phyloP scores from a whole-genome alignment of 2,329 filamentous ascomycete genomes.

The Talaromyces sp. region DNA sequence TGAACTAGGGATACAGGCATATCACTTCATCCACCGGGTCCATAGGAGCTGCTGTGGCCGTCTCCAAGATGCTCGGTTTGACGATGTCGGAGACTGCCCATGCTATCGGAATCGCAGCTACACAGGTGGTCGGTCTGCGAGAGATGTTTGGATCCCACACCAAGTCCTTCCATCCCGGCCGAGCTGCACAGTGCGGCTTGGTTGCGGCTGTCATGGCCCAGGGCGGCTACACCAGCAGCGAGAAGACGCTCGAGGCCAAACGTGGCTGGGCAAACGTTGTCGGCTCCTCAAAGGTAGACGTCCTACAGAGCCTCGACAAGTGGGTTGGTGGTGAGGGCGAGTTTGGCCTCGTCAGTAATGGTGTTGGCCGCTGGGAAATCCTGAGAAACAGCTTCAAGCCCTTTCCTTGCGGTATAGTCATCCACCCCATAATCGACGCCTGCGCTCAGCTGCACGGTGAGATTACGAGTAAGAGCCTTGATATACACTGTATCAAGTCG shows the following conservation, averaged over 20 bases:
- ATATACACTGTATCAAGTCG: too few species aligned
- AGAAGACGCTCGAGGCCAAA: slow-evolving; percentile 45
- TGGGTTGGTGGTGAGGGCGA: too few species aligned
- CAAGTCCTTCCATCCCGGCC: slow-evolving; percentile 51
- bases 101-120: slow-evolving; percentile 49
- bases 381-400: slow-evolving; percentile 52
- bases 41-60: too few species aligned
- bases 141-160: slow-evolving; percentile 53
- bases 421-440: slow-evolving; percentile 51
- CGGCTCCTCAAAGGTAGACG: slow-evolving; percentile 22
- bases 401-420: slow-evolving; percentile 53
- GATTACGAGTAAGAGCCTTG: too few species aligned
- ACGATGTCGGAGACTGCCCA: slow-evolving; percentile 37
- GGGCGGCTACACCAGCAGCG: slow-evolving; percentile 45
- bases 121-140: slow-evolving; percentile 49
- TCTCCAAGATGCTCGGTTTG: slow-evolving; percentile 26
- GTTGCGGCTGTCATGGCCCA: slow-evolving; percentile 42
- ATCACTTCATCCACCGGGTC: too few species aligned
- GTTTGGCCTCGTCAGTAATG: too few species aligned
- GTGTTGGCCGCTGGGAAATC: slow-evolving; percentile 26
- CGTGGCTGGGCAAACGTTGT: slow-evolving; percentile 51
- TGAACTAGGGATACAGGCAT: too few species aligned
- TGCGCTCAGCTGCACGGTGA: slow-evolving; percentile 40
- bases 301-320: too few species aligned
- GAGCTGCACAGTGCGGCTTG: slow-evolving; percentile 49